Evolutionary conservation across 225 moss, liverwort and hornwort genomes (phyloP).

Genomic region (Antitrichia curtipendula): DNA sequence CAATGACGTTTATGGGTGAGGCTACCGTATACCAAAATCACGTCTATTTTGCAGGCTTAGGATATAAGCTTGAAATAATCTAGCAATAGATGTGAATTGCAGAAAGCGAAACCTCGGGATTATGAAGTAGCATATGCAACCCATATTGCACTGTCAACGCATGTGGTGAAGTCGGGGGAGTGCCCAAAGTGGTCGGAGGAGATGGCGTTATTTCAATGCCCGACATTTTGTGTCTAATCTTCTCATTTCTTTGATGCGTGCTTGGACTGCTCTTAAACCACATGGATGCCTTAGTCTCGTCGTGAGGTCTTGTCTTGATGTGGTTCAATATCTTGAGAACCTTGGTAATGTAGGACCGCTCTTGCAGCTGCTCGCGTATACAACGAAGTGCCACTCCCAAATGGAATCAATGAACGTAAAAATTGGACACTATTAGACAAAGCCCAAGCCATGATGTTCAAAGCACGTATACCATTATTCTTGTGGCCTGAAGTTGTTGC

Average conservation of each 20-base stretch:
- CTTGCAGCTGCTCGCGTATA: slow-evolving; percentile 27
- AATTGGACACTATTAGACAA: not conserved
- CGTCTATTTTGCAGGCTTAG: no score
- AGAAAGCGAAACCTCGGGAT: slow-evolving; percentile 12
- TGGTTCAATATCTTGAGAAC: slow-evolving; percentile 34
- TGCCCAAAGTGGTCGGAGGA: slow-evolving; percentile 4
- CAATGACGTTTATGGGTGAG: no score
- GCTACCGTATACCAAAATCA: no score
- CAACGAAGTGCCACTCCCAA: slow-evolving; percentile 44
- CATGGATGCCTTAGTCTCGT: not conserved
- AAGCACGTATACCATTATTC: not conserved
- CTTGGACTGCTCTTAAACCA: slow-evolving; percentile 4
- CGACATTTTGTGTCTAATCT: slow-evolving; percentile 22
- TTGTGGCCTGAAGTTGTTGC: not conserved
- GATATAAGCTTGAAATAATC: no score
- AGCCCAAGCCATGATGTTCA: no score
- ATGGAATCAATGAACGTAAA: no score
- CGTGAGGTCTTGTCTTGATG: slow-evolving; percentile 10
- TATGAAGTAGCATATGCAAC: not conserved
- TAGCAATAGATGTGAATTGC: no score
- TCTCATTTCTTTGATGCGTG: slow-evolving; percentile 10
- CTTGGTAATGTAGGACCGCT: slow-evolving; percentile 20
- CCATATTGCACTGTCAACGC: not conserved
- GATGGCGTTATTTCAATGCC: slow-evolving; percentile 13
- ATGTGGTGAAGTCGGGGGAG: not conserved